phyloP scores from a whole-genome alignment of 495 filamentous ascomycete genomes.

The Lepidopterella palustris region DNA sequence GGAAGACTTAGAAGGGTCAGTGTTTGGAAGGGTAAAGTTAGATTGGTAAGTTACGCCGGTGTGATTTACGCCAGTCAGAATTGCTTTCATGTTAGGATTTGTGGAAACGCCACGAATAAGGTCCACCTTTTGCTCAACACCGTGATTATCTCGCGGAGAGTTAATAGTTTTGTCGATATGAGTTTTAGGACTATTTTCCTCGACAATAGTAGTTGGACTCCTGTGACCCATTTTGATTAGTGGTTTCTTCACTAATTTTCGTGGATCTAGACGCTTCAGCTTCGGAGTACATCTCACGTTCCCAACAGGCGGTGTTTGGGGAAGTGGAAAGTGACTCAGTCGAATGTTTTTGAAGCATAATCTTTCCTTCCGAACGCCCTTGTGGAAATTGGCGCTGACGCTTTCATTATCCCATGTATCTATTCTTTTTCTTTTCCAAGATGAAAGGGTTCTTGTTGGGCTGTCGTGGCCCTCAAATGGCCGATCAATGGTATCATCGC shows the following conservation, averaged over 20 bases:
- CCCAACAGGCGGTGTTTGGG: background rate
- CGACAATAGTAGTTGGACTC: background rate
- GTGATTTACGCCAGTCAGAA: background rate
- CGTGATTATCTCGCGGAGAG: background rate
- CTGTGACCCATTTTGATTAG: background rate
- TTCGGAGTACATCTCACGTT: background rate
- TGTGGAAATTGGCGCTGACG: background rate
- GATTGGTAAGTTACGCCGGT: background rate
- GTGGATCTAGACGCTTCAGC: background rate
- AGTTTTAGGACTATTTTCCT: background rate
- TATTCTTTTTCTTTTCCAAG: background rate
- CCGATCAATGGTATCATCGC: background rate
- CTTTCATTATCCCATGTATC: background rate
- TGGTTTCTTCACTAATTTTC: background rate
- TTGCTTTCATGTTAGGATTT: background rate
- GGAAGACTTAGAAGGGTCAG: background rate
- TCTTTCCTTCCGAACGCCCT: background rate
- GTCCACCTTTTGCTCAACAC: background rate
- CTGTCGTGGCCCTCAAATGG: background rate
- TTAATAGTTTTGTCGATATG: background rate
- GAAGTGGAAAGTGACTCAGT: background rate
- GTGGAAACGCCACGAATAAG: background rate
- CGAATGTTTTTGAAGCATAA: background rate
- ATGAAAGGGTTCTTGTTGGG: background rate
- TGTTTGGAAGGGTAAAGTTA: background rate